phyloP scores from a whole-genome alignment of 495 filamentous ascomycete genomes.

The Polyplosphaeria fusca region DNA sequence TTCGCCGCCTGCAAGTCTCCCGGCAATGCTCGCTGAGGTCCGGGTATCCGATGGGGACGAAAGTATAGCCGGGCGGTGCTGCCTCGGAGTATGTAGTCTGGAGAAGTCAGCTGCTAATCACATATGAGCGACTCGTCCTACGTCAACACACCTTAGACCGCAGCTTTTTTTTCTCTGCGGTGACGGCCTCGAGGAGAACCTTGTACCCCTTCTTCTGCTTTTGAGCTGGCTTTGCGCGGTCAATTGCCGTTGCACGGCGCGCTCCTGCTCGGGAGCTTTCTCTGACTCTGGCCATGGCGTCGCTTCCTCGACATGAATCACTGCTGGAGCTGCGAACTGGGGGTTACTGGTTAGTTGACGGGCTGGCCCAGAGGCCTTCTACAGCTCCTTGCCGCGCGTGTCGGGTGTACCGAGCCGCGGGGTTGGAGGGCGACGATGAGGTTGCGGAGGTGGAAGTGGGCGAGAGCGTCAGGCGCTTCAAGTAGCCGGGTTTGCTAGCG shows the following conservation, averaged over 20 bases:
- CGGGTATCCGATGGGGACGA: conserved; percentile 78
- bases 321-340: no score
- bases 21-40: conserved; percentile 73
- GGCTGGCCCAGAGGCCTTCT: no score
- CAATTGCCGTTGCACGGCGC: background rate
- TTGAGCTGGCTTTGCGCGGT: background rate
- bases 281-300: background rate
- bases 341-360: no score
- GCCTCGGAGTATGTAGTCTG: conserved; percentile 36
- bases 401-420: no score
- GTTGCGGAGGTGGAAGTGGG: no score
- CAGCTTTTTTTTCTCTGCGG: conserved; percentile 60
- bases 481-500: no score
- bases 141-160: no score
- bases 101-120: no score
- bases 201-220: conserved; percentile 53
- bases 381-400: no score
- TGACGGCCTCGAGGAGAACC: conserved; percentile 56
- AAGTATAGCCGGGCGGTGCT: conserved; percentile 74
- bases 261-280: background rate
- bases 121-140: no score
- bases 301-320: background rate
- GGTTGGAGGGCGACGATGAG: no score
- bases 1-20: conserved; percentile 67
- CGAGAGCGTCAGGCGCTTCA: no score